Conservation (phyloP, 345 rosid species). For the Aurinia saxatilis region DNA sequence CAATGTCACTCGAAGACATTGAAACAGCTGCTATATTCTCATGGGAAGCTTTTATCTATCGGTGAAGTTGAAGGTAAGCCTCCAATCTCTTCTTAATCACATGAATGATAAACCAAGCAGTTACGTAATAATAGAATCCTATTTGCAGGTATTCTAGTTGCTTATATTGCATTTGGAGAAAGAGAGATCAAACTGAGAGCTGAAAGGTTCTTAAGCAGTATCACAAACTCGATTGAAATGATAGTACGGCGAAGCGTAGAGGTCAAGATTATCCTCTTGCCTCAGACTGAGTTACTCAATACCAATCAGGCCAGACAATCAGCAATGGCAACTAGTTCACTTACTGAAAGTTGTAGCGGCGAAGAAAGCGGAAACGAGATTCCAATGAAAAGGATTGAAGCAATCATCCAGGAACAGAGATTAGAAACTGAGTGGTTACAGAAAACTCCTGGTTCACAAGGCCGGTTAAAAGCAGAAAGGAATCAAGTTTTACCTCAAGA, state of each 20-base stretch:
- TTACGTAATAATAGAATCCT: not conserved
- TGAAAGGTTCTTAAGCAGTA: constrained; percentile 89
- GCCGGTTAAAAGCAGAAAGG: constrained; percentile 64
- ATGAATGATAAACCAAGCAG: not conserved
- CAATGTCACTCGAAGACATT: constrained; percentile 91
- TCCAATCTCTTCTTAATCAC: not conserved
- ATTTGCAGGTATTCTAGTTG: constrained; percentile 67
- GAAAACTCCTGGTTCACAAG: constrained; percentile 58
- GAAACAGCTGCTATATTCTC: constrained; percentile 60
- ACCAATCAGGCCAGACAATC: constrained; percentile 27
- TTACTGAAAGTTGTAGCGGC: constrained; percentile 24
- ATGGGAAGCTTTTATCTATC: constrained; percentile 75
- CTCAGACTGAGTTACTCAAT: constrained; percentile 39
- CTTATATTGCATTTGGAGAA: constrained; percentile 66
- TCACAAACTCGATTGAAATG: constrained; percentile 83
- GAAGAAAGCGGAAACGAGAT: constrained; percentile 42
- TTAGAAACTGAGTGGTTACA: constrained; percentile 88
- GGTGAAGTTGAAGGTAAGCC: constrained; percentile 67
- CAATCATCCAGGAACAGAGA: constrained; percentile 86
- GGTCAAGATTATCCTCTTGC: constrained; percentile 63
- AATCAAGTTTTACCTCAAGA: constrained; percentile 87
- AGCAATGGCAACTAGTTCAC: constrained; percentile 27
- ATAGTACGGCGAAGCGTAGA: constrained; percentile 71
- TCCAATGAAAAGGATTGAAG: constrained; percentile 86
- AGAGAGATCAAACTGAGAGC: constrained; percentile 66